A percentile compares a stretch with the other conserved stretches of the same genome.
phyloP scores from a whole-genome alignment of 331 rosid species.

The Quercus tomentella region DNA sequence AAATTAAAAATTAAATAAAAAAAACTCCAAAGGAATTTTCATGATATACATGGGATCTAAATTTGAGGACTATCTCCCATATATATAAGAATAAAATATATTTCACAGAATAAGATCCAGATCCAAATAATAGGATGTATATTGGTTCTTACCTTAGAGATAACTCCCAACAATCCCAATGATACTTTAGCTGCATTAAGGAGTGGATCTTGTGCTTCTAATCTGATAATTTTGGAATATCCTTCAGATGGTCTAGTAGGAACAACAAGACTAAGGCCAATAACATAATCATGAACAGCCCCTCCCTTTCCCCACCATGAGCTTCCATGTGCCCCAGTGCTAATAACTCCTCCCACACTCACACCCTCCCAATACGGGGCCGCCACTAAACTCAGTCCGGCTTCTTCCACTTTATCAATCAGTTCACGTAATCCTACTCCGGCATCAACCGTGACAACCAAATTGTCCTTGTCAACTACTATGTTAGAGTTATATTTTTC shows the following conservation, averaged over 20 bases:
- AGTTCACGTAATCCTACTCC: constrained; percentile 56
- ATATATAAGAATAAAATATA: too few species aligned
- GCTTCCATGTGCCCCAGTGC: constrained; percentile 77
- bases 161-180: constrained; percentile 59
- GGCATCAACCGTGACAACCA: constrained; percentile 45
- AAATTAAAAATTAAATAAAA: too few species aligned
- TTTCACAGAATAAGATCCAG: not conserved
- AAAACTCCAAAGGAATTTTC: too few species aligned
- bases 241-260: constrained; percentile 56
- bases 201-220: constrained; percentile 36
- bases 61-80: too few species aligned
- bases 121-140: not conserved
- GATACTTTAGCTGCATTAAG: constrained; percentile 63
- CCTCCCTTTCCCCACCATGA: constrained; percentile 91
- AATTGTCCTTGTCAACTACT: constrained; percentile 30
- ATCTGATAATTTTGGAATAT: constrained; percentile 45
- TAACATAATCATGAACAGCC: constrained; percentile 63
- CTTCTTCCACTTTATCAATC: constrained; percentile 50
- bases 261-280: constrained; percentile 46
- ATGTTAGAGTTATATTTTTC: constrained; percentile 26
- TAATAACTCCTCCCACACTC: constrained; percentile 54
- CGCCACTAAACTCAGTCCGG: constrained; percentile 56
- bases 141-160: constrained; percentile 58
- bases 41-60: too few species aligned
- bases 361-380: constrained; percentile 85